Percentiles rank a stretch among this genome's conserved stretches.
Conservation (phyloP, 371 early-diverging fungal genomes). For the Mucor plumbeus region DNA sequence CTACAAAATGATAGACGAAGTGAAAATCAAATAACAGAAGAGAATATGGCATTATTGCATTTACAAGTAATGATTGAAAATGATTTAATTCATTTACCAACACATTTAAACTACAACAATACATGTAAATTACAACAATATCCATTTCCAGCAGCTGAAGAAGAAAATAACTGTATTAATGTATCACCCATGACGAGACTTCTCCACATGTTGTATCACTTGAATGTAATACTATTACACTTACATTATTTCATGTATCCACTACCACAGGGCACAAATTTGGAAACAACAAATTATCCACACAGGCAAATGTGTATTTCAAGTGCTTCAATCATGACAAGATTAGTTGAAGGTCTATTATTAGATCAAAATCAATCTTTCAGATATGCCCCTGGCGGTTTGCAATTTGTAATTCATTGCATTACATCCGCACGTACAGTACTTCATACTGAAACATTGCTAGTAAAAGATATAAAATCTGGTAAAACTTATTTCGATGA, state of each 20-base stretch:
- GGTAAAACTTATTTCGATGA: slow-evolving; percentile 23
- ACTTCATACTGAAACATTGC: slow-evolving; percentile 30
- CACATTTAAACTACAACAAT: slow-evolving; percentile 34
- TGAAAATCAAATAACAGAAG: slow-evolving; percentile 41
- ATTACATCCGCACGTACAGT: slow-evolving; percentile 43
- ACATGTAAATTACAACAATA: background rate
- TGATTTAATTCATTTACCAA: slow-evolving; percentile 44
- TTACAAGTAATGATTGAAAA: slow-evolving; percentile 28
- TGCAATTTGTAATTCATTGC: slow-evolving; percentile 45
- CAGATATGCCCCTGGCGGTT: slow-evolving; percentile 33
- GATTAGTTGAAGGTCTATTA: slow-evolving; percentile 39
- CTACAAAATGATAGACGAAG: slow-evolving; percentile 37
- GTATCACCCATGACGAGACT: slow-evolving; percentile 34
- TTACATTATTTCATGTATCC: slow-evolving; percentile 72
- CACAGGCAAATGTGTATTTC: slow-evolving; percentile 39
- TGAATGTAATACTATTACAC: slow-evolving; percentile 79
- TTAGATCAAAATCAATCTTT: slow-evolving; percentile 26
- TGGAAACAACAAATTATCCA: slow-evolving; percentile 19
- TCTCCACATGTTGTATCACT: slow-evolving; percentile 85
- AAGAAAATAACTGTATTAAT: background rate
- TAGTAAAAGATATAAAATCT: slow-evolving; percentile 17
- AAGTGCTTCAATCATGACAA: slow-evolving; percentile 48
- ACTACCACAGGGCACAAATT: slow-evolving; percentile 23
- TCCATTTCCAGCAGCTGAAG: slow-evolving; percentile 29
- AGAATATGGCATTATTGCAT: slow-evolving; percentile 33